Base-by-base conservation (phyloP, 2,329 filamentous ascomycete genomes). In the Penicillium sclerotiorum region DNA sequence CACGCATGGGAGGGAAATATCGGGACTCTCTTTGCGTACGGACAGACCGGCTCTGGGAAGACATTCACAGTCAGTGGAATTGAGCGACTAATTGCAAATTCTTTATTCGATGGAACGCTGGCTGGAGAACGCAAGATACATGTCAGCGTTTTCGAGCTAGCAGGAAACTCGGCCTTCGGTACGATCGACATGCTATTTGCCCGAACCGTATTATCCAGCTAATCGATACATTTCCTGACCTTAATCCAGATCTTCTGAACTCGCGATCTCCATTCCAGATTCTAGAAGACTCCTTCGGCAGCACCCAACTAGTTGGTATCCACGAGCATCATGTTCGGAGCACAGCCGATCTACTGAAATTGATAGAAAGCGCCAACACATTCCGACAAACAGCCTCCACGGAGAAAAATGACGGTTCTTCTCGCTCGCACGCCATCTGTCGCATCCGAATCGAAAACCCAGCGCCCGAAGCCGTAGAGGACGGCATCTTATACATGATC, bases 1-100 rank as follows among this genome's bases (percentile, higher is more conserved):
- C 78, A 71, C 67, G 73, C 73, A 0, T 77, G 74, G 73, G 56
- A 66, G 18, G 78, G 78, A 11, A 75, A 77, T 15, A 69, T 79
- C 18, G 71, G 92, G 72, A 96, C 92, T 7, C 93, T 96, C 48
- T 96, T 96, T 61, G 92, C 91, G 21, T 96, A 96, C 68, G 92
- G 91, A n/a, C 92, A 96, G 70, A 96, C 92, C 0, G 92, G 91
- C 33, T 96, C 91, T 0, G 91, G 92, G 60, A 96, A 96, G 71
- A 96, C 91, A 11, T 96, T 95, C 71, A 96, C 92, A 30, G 95
- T 96, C 90, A 93, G 90, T 1, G 91, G 91, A 44, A 81, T 96
- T 9, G 87, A 92, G 50, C 52, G 69, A 9, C 66, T 77, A 2
- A 84, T 86, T 23, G 79, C 79, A 4, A 90, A 95, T 63, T 88